Percentiles rank a stretch among this genome's conserved stretches.
Evolutionary conservation across 108 stramenopile species (phyloP).

Genomic region (Cyclotella choctawhatcheeana): DNA sequence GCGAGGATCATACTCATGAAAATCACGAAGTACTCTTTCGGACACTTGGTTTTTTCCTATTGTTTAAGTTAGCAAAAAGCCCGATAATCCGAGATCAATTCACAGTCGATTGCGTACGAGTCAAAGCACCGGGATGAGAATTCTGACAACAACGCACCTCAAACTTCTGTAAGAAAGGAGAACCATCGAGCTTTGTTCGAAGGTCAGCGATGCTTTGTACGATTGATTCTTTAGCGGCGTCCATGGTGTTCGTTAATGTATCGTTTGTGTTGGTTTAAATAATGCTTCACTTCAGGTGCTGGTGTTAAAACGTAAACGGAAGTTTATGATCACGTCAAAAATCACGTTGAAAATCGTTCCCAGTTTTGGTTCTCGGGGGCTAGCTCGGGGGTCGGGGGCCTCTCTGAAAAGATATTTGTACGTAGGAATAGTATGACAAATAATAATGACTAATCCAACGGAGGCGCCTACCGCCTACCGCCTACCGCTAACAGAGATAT

Average conservation of each 20-base stretch:
- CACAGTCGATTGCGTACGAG: too few species aligned
- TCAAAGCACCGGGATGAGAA: neutral
- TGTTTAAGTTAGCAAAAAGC: neutral
- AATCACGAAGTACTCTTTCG: constrained; percentile 79
- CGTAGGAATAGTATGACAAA: neutral
- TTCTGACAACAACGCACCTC: constrained; percentile 66
- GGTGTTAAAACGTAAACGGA: too few species aligned
- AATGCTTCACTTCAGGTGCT: too few species aligned
- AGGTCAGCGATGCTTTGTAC: constrained; percentile 28
- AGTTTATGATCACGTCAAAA: too few species aligned
- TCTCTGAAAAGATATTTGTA: too few species aligned
- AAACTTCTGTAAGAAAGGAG: constrained; percentile 69
- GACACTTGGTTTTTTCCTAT: constrained; percentile 73
- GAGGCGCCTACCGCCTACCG: too few species aligned
- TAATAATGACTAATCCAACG: neutral
- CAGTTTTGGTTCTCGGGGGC: too few species aligned
- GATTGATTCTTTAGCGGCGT: constrained; percentile 61
- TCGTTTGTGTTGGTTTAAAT: neutral
- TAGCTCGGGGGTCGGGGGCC: too few species aligned
- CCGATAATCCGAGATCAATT: too few species aligned
- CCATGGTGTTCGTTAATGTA: constrained; percentile 17
- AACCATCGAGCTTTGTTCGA: constrained; percentile 70
- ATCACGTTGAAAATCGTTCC: too few species aligned
- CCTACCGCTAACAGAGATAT: too few species aligned
- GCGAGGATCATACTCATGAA: constrained; percentile 51